Evolutionary conservation across 2,329 filamentous ascomycete species (phyloP).

Genomic region (Hypomyces perniciosus): DNA sequence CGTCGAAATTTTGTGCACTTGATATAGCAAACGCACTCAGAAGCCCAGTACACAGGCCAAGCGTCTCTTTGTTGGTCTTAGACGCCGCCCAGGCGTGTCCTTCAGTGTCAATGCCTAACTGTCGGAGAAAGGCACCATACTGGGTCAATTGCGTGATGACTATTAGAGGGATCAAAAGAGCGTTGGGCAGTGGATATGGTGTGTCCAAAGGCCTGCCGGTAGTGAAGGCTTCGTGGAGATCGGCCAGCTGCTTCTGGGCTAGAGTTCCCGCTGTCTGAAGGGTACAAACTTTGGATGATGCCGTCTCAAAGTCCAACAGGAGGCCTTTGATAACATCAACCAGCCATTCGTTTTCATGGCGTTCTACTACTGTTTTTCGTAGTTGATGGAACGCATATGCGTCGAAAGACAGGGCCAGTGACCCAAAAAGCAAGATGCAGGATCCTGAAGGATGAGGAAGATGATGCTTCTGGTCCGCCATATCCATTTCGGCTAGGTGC

Average conservation of each 20-base stretch:
- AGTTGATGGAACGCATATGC: background rate
- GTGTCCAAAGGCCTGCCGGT: background rate
- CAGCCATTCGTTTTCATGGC: background rate
- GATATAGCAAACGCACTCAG: constrained; percentile 33
- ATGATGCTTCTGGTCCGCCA: no score
- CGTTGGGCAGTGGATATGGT: constrained; percentile 21
- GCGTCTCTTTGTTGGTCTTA: constrained; percentile 6
- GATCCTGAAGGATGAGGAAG: no score
- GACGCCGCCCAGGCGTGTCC: background rate
- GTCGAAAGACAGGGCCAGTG: constrained; percentile 5
- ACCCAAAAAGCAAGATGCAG: background rate
- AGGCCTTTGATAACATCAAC: background rate
- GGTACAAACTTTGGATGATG: background rate
- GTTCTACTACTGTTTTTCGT: background rate
- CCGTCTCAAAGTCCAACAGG: background rate
- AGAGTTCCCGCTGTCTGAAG: background rate
- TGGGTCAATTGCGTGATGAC: constrained; percentile 32
- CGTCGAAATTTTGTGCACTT: constrained; percentile 17
- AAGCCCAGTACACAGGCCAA: constrained; percentile 36
- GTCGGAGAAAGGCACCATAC: constrained; percentile 18
- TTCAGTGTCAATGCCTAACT: background rate
- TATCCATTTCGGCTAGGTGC: no score
- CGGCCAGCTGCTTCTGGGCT: background rate
- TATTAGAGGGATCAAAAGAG: constrained; percentile 31
- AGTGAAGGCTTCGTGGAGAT: background rate